These are phyloP conservation scores for Apiospora arundinis DNA, from an alignment of 2,329 filamentous ascomycete species.

Conservation along the genomic window DNA sequence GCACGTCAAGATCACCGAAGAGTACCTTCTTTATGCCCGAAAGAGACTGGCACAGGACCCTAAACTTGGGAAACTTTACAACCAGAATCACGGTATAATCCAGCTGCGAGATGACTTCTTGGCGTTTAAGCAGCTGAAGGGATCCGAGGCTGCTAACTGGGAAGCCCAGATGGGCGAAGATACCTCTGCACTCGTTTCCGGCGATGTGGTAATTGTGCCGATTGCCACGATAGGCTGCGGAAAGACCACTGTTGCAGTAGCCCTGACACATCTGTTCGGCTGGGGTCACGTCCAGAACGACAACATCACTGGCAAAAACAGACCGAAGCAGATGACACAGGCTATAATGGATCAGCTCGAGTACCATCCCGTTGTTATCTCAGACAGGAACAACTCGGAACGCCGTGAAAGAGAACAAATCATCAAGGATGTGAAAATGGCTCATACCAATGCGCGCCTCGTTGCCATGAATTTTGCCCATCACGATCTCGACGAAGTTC, in stretches of 20 bases:
- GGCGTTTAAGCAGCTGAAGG: conserved; percentile 80
- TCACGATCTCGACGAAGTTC: conserved; percentile 75
- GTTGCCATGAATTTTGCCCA: conserved; percentile 92
- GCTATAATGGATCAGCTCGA: conserved; percentile 70
- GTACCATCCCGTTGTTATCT: conserved; percentile 75
- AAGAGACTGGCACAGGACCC: conserved; percentile 74
- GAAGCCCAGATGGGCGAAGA: conserved; percentile 65
- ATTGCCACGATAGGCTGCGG: conserved; percentile 95
- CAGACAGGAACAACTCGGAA: conserved; percentile 94
- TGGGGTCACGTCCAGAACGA: conserved; percentile 98
- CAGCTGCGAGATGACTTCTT: conserved; percentile 88
- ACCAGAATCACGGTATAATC: conserved; percentile 94
- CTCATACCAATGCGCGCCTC: conserved; percentile 69
- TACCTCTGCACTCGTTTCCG: conserved; percentile 60
- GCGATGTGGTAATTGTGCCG: conserved; percentile 83
- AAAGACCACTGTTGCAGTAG: conserved; percentile 91
- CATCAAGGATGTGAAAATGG: conserved; percentile 74
- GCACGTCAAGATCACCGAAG: conserved; percentile 86
- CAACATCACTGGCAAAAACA: conserved; percentile 82
- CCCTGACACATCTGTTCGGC: conserved; percentile 79
- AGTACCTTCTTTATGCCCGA: conserved; percentile 85
- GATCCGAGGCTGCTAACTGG: conserved; percentile 83
- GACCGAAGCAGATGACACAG: conserved; percentile 79
- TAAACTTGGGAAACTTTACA: conserved; percentile 73
- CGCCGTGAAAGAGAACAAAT: conserved; percentile 87